A percentile compares a stretch with the other conserved stretches of the same genome.
Conservation (phyloP, 257 asterid genomes). For the Anisodus acutangulus region DNA sequence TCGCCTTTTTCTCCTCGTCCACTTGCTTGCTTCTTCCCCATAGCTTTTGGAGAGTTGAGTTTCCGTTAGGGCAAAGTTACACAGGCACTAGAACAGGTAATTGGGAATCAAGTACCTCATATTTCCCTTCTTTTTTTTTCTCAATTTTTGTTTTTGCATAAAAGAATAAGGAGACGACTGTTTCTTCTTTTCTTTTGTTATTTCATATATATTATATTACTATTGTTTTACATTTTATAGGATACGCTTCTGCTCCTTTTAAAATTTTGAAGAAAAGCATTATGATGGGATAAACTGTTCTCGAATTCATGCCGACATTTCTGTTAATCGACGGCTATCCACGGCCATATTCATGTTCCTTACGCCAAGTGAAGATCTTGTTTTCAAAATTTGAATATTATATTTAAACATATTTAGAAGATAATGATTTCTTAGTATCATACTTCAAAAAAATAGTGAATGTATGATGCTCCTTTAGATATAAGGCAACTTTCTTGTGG, state of each 20-base stretch:
- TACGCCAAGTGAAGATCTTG: not conserved
- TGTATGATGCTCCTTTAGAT: not conserved
- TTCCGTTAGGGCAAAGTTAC: slow-evolving; percentile 12
- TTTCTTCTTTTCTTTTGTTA: not conserved
- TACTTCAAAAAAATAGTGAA: not conserved
- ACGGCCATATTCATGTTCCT: not conserved
- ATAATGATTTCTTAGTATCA: not conserved
- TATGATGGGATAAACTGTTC: not conserved
- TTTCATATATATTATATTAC: not conserved
- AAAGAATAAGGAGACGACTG: not conserved
- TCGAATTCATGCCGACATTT: not conserved
- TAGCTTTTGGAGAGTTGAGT: slow-evolving; percentile 32
- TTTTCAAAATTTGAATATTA: not conserved
- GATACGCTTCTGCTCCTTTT: too few relatives aligned
- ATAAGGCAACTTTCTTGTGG: not conserved
- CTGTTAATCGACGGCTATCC: not conserved
- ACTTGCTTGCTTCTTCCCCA: slow-evolving; percentile 67
- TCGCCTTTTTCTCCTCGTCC: slow-evolving; percentile 33
- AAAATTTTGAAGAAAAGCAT: not conserved
- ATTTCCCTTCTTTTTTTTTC: not conserved
- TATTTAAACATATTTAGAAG: not conserved
- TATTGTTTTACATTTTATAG: too few relatives aligned
- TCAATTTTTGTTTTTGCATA: not conserved
- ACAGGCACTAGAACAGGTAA: not conserved
- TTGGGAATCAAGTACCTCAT: not conserved